A percentile compares a stretch with the other conserved stretches of the same genome.
Evolutionary conservation across 176 grass and related monocot species (phyloP).

Genomic region (Hordeum marinum): DNA sequence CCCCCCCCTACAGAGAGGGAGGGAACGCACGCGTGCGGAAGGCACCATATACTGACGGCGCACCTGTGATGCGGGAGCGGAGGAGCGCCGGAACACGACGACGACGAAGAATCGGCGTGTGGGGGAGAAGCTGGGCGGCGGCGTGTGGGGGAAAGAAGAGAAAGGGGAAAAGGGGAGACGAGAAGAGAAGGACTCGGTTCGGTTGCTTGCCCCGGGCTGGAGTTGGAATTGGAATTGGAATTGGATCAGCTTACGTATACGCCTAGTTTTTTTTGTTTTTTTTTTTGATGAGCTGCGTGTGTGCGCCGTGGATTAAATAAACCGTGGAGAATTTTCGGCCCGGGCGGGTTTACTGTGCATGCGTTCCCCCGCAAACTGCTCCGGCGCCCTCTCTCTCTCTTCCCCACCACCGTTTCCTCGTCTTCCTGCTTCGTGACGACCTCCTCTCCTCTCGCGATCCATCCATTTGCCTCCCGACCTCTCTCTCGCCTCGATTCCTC

Average conservation of each 20-base stretch:
- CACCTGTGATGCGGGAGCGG: neutral
- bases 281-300: too few relatives aligned
- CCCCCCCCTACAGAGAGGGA: too few relatives aligned
- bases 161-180: neutral
- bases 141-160: neutral
- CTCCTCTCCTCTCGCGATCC: neutral
- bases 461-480: neutral
- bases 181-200: too few relatives aligned
- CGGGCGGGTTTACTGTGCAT: neutral
- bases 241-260: neutral
- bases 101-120: neutral
- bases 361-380: neutral
- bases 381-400: neutral
- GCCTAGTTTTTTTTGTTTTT: too few relatives aligned
- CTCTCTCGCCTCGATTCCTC: neutral
- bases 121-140: neutral
- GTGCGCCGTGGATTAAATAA: too few relatives aligned
- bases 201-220: neutral
- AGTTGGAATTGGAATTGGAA: neutral
- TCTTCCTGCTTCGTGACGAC: too few relatives aligned
- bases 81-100: neutral
- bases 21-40: neutral
- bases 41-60: accelerated
- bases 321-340: neutral
- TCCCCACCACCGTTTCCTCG: too few relatives aligned